Conservation (phyloP, 257 asterid genomes). For the Schizonepeta tenuifolia region DNA sequence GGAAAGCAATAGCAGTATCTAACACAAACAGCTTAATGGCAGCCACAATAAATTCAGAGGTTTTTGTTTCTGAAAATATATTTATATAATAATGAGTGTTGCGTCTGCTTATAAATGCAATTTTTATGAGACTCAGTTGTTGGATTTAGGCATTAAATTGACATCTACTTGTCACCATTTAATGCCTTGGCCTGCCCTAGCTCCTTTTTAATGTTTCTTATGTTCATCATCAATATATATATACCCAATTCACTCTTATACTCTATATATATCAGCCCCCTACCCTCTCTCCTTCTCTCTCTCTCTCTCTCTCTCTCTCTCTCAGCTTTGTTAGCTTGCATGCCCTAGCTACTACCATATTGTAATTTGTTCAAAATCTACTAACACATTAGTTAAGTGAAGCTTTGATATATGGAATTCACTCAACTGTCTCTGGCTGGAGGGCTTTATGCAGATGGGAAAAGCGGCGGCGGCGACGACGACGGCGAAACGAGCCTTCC, state of each 20-base stretch:
- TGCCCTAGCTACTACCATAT: slow-evolving; percentile 7
- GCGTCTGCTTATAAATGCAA: slow-evolving; percentile 40
- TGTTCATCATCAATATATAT: background rate
- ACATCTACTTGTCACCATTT: slow-evolving; percentile 56
- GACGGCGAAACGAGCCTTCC: slow-evolving; percentile 37
- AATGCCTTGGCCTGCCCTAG: slow-evolving; percentile 56
- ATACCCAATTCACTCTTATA: background rate
- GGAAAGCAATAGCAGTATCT: slow-evolving; percentile 19
- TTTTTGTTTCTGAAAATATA: slow-evolving; percentile 28
- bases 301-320: background rate
- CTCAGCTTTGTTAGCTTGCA: background rate
- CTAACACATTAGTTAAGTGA: background rate
- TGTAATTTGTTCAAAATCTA: background rate
- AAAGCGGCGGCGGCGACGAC: background rate
- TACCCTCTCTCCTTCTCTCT: background rate
- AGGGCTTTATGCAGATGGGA: slow-evolving; percentile 14
- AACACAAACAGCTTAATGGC: slow-evolving; percentile 31
- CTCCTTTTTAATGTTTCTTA: slow-evolving; percentile 39
- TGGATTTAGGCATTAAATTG: slow-evolving; percentile 63
- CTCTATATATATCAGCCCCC: too few relatives aligned
- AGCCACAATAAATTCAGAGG: slow-evolving; percentile 45
- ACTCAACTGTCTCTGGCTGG: slow-evolving; percentile 52
- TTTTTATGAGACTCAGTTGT: slow-evolving; percentile 42
- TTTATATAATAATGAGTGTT: slow-evolving; percentile 1
- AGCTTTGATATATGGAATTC: slow-evolving; percentile 42